A percentile compares a stretch with the other conserved stretches of the same genome.
Evolutionary conservation across 129 eudicot species (phyloP).

Genomic region (Logfia minima): DNA sequence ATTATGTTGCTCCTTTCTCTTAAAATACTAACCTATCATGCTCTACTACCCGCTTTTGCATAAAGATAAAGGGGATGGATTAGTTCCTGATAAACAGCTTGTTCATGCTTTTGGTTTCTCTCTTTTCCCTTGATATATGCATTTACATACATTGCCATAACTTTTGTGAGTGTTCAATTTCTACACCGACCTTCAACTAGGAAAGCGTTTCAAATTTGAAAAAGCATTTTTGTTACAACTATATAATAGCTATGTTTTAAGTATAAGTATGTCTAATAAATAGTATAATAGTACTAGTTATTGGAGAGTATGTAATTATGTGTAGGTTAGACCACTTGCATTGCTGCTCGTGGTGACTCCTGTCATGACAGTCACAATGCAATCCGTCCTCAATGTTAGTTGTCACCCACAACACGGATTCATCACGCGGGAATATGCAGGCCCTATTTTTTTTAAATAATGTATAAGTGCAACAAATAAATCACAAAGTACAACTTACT

Average conservation of each 20-base stretch:
- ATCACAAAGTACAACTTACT: too few species aligned
- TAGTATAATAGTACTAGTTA: too few species aligned
- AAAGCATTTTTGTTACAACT: not conserved
- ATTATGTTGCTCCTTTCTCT: slow-evolving; percentile 13
- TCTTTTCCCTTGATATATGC: not conserved
- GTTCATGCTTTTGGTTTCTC: slow-evolving; percentile 23
- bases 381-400: too few species aligned
- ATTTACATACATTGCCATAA: slow-evolving; percentile 8
- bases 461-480: too few species aligned
- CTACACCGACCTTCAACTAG: not conserved
- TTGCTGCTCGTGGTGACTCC: too few species aligned
- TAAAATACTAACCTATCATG: slow-evolving; percentile 9
- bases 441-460: too few species aligned
- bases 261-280: not conserved
- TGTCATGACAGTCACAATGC: too few species aligned
- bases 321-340: too few species aligned
- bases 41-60: slow-evolving; percentile 15
- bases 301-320: too few species aligned
- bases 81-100: not conserved
- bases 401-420: too few species aligned
- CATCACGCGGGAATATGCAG: too few species aligned
- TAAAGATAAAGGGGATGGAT: slow-evolving; percentile 9
- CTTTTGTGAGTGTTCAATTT: not conserved
- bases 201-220: not conserved
- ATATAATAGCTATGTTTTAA: too few species aligned